A percentile compares a stretch with the other conserved stretches of the same genome.
Evolutionary conservation across 2,329 filamentous ascomycete genomes (phyloP).

Genomic region (Neonectria coccinea): DNA sequence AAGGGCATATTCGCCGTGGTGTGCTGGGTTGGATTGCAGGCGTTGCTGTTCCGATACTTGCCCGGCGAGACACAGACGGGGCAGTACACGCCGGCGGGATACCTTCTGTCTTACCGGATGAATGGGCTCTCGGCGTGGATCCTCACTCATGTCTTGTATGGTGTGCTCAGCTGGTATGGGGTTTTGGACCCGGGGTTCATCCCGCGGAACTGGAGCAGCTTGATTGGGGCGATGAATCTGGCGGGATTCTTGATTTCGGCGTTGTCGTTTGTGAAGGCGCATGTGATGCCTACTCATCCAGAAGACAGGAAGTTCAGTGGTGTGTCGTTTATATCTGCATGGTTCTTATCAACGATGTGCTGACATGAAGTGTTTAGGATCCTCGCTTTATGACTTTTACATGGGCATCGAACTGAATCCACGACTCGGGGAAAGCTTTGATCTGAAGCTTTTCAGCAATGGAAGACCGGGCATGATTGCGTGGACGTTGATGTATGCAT

Average conservation of each 20-base stretch:
- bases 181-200: conserved; percentile 54
- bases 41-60: conserved; percentile 29
- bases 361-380: conserved; percentile 43
- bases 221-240: conserved; percentile 55
- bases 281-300: conserved; percentile 53
- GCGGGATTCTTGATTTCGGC: conserved; percentile 43
- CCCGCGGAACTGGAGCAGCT: conserved; percentile 55
- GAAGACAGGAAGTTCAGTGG: conserved; percentile 58
- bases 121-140: conserved; percentile 57
- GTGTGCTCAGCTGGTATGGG: conserved; percentile 42
- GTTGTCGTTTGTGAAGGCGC: conserved; percentile 54
- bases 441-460: conserved; percentile 61
- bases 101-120: conserved; percentile 57
- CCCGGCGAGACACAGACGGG: conserved; percentile 44
- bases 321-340: conserved; percentile 27
- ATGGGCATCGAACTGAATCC: conserved; percentile 62
- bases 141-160: conserved; percentile 51
- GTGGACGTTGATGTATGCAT: conserved; percentile 59
- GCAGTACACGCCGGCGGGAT: conserved; percentile 57
- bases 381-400: conserved; percentile 56
- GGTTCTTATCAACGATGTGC: background rate
- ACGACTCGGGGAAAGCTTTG: conserved; percentile 55
- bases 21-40: conserved; percentile 32
- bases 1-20: conserved; percentile 31
- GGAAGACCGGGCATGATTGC: conserved; percentile 60